Conservation (phyloP, 148 eudicot species). For the Simmondsia chinensis region DNA sequence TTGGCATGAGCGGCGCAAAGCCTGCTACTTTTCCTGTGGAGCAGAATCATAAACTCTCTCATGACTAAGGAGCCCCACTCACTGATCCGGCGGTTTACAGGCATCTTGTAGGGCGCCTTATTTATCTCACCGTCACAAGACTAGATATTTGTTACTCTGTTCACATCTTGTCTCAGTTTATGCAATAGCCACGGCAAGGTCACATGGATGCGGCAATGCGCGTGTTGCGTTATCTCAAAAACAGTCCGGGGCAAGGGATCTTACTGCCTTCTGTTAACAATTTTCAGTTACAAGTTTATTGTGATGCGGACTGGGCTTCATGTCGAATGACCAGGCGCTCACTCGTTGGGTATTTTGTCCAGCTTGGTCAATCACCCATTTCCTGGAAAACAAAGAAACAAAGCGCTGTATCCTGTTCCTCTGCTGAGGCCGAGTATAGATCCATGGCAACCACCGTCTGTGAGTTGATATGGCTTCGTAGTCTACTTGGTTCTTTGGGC, state of each 20-base stretch:
- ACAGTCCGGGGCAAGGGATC: neutral
- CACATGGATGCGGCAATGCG: neutral
- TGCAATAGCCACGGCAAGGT: neutral
- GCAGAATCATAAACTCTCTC: slow-evolving; percentile 5
- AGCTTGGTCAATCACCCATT: neutral
- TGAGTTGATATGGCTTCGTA: too few relatives aligned
- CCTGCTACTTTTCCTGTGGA: neutral
- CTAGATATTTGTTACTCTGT: neutral
- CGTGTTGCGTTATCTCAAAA: neutral
- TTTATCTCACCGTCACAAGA: neutral
- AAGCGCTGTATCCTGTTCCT: neutral
- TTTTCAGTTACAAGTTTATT: neutral
- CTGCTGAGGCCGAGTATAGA: slow-evolving; percentile 5
- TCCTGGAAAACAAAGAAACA: neutral
- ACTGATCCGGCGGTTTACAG: neutral
- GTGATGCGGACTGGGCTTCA: neutral
- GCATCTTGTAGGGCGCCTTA: neutral
- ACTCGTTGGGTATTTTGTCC: neutral
- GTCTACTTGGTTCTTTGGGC: too few relatives aligned
- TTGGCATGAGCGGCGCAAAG: slow-evolving; percentile 2
- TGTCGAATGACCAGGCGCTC: slow-evolving; percentile 1
- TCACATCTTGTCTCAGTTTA: slow-evolving; percentile 1
- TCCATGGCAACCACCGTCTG: slow-evolving; percentile 3
- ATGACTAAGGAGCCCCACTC: neutral
- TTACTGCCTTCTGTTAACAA: neutral